Percentiles rank a stretch among this genome's conserved stretches.
These are phyloP conservation scores for Pestalotiopsis sp. DNA, from an alignment of 2,329 filamentous ascomycete species.

Conservation along the genomic window DNA sequence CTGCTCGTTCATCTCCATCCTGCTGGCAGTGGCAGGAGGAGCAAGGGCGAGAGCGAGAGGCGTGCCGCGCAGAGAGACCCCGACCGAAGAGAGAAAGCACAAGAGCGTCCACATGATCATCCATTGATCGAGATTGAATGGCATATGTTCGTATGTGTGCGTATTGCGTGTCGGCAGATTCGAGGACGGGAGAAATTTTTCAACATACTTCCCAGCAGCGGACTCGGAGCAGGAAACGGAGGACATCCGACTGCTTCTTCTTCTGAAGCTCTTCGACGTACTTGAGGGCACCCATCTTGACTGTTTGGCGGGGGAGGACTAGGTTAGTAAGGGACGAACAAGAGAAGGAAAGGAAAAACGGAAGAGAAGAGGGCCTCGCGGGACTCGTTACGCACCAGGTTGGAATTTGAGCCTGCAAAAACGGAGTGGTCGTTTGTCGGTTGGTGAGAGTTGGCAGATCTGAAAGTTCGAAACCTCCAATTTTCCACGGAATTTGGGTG, in stretches of 20 bases:
- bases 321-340: constrained; percentile 23
- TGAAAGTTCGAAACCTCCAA: constrained; percentile 16
- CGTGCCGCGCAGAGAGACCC: neutral
- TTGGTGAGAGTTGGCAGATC: constrained; percentile 24
- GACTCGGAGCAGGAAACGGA: constrained; percentile 99
- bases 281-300: constrained; percentile 99
- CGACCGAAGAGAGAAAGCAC: constrained; percentile 27
- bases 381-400: constrained; percentile 33
- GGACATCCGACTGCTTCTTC: constrained; percentile 99
- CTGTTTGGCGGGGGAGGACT: constrained; percentile 34
- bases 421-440: constrained; percentile 36
- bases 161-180: constrained; percentile 21
- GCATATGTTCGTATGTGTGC: constrained; percentile 25
- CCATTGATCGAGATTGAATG: constrained; percentile 30
- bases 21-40: neutral
- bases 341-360: neutral
- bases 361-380: neutral
- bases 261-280: constrained; percentile 99
- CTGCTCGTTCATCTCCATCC: constrained; percentile 33
- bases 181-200: constrained; percentile 38
- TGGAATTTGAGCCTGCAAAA: constrained; percentile 36
- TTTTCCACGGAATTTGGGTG: constrained; percentile 26
- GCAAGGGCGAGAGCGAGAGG: neutral
- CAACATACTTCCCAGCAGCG: constrained; percentile 99
- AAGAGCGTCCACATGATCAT: constrained; percentile 35